Conservation (phyloP, 139 green algal species). For the Gonium pectorale region DNA sequence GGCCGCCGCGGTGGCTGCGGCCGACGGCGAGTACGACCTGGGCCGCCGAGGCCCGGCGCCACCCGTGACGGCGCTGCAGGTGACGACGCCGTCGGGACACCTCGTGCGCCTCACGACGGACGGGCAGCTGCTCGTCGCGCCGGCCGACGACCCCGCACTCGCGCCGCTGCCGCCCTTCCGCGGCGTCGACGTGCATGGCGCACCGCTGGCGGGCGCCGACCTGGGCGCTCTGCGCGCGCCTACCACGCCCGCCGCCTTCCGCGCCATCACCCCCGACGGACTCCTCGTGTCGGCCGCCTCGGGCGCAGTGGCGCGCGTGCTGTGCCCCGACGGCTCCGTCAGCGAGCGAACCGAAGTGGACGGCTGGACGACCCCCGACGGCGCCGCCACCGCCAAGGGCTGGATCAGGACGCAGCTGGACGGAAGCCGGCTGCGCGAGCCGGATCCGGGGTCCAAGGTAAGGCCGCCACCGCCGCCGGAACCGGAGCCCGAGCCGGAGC, state of each 20-base stretch:
- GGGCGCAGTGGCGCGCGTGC: conserved; percentile 33
- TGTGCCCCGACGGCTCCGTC: conserved; percentile 60
- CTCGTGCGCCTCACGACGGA: conserved; percentile 55
- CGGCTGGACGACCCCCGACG: conserved; percentile 30
- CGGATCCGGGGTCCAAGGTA: conserved; percentile 39
- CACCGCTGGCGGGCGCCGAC: conserved; percentile 45
- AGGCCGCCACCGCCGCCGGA: conserved; percentile 11
- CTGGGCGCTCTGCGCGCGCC: conserved; percentile 38
- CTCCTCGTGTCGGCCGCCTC: conserved; percentile 44
- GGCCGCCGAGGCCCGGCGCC: neutral
- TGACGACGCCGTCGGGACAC: conserved; percentile 41
- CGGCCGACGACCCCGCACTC: neutral
- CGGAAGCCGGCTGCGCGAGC: conserved; percentile 52
- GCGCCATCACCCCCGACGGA: conserved; percentile 54
- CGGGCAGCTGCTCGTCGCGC: conserved; percentile 51
- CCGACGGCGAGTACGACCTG: neutral
- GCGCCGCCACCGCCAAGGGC: conserved; percentile 9
- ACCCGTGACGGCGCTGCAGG: conserved; percentile 37
- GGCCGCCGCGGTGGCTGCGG: neutral
- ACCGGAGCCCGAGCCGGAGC: neutral
- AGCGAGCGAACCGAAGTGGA: conserved; percentile 49
- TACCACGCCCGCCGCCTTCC: conserved; percentile 41
- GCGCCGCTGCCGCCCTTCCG: conserved; percentile 24
- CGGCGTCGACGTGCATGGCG: conserved; percentile 60
- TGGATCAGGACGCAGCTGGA: conserved; percentile 52